These are phyloP conservation scores for Forsythia suspensa DNA, from an alignment of 257 asterid species.

Conservation along the genomic window DNA sequence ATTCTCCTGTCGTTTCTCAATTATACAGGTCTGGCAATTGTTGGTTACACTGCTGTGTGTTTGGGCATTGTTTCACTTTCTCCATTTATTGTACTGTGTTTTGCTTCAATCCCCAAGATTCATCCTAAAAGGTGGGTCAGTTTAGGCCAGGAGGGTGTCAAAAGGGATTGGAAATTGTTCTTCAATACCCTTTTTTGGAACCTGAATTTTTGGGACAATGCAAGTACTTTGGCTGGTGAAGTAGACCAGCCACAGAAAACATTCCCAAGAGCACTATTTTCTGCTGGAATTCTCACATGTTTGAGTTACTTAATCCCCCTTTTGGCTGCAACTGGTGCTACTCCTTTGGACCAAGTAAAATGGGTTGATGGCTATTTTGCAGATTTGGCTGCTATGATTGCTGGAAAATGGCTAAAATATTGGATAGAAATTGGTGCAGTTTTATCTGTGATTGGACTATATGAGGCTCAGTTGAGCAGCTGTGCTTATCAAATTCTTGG, in stretches of 20 bases:
- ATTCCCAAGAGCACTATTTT: conserved; percentile 49
- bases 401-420: conserved; percentile 59
- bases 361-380: conserved; percentile 58
- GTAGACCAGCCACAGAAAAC: conserved; percentile 64
- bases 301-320: conserved; percentile 58
- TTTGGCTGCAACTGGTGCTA: conserved; percentile 56
- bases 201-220: conserved; percentile 73
- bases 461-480: conserved; percentile 62
- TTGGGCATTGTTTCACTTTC: conserved; percentile 42
- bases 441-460: conserved; percentile 52
- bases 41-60: conserved; percentile 43
- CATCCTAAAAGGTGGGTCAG: conserved; percentile 43
- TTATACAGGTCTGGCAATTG: conserved; percentile 37
- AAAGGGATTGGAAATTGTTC: conserved; percentile 63
- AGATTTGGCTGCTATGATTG: conserved; percentile 37
- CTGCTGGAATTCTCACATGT: conserved; percentile 61
- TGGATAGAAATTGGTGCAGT: conserved; percentile 70
- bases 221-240: conserved; percentile 71
- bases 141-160: conserved; percentile 55
- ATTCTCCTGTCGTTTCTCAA: conserved; percentile 26
- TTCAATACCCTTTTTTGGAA: conserved; percentile 79
- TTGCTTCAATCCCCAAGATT: conserved; percentile 37
- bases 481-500: conserved; percentile 60
- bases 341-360: conserved; percentile 48
- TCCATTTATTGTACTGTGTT: conserved; percentile 32